Conservation (phyloP, 169 alveolate species). For the Plasmodium gaboni region DNA sequence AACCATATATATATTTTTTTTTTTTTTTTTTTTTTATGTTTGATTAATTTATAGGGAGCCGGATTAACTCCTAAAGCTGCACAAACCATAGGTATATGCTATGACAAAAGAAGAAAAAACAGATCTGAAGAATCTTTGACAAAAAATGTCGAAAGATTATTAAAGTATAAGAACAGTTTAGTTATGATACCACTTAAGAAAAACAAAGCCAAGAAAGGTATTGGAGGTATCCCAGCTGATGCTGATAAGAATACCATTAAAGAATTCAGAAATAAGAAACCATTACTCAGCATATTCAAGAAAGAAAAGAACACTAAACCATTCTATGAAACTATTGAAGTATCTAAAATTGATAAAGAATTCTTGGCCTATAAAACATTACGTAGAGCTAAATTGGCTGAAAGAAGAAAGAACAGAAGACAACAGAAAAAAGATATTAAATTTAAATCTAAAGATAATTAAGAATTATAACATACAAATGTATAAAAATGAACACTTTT, state of each 20-base stretch:
- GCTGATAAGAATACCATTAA: constrained; percentile 86
- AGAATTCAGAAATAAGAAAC: constrained; percentile 78
- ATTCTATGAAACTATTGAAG: constrained; percentile 50
- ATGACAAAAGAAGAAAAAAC: constrained; percentile 99
- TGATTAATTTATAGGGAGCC: constrained; percentile 81
- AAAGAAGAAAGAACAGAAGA: constrained; percentile 61
- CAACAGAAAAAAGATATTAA: constrained; percentile 53
- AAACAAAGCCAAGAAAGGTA: constrained; percentile 97
- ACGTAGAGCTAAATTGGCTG: constrained; percentile 52
- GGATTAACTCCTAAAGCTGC: constrained; percentile 96
- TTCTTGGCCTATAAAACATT: constrained; percentile 60
- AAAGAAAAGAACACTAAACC: constrained; percentile 35
- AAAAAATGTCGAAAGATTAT: constrained; percentile 95
- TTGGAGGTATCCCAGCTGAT: constrained; percentile 94
- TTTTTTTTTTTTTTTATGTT: background rate
- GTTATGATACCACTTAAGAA: constrained; percentile 95
- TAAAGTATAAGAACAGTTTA: constrained; percentile 95
- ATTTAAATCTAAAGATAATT: constrained; percentile 41
- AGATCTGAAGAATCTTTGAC: constrained; percentile 94
- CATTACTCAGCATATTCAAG: constrained; percentile 51
- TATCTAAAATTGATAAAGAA: constrained; percentile 43
- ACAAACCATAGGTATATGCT: constrained; percentile 97
- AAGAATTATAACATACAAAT: background rate
- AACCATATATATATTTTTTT: constrained; percentile 34
- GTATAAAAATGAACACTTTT: too few species aligned